Evolutionary conservation across 2,329 filamentous ascomycete genomes (phyloP).

Genomic region (Fulvia fulva): DNA sequence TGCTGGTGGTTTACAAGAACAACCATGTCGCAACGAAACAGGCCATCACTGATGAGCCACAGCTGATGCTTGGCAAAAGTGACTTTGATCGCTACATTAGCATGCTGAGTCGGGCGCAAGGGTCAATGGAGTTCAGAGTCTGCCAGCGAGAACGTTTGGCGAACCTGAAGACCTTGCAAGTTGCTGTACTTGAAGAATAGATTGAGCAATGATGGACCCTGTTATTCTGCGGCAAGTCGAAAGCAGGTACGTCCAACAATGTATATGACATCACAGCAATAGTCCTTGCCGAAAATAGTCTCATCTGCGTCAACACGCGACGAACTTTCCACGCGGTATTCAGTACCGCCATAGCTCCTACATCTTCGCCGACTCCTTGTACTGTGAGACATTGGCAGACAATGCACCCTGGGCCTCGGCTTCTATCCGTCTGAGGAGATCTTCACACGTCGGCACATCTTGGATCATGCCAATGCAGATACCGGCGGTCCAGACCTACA

Average conservation of each 20-base stretch:
- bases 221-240: too few relatives aligned
- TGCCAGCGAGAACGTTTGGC: not conserved
- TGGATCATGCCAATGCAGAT: slow-evolving; percentile 70
- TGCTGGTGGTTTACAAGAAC: not conserved
- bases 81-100: slow-evolving; percentile 2
- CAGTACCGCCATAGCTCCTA: not conserved
- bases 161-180: not conserved
- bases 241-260: too few relatives aligned
- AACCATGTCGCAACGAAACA: not conserved
- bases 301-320: not conserved
- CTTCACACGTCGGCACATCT: slow-evolving; percentile 45
- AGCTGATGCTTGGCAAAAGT: not conserved
- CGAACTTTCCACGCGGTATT: not conserved
- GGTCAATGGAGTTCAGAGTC: not conserved
- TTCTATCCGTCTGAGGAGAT: slow-evolving; percentile 43
- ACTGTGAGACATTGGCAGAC: not conserved
- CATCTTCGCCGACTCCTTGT: not conserved
- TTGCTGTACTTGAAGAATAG: not conserved
- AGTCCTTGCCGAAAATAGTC: not conserved
- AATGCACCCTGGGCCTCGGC: slow-evolving; percentile 32
- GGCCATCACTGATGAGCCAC: not conserved
- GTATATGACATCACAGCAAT: not conserved
- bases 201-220: not conserved
- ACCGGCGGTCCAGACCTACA: slow-evolving; percentile 90
- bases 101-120: not conserved